Base-by-base conservation (phyloP, 1,284 basidiomycete species). In the Naganishia sp. region DNA sequence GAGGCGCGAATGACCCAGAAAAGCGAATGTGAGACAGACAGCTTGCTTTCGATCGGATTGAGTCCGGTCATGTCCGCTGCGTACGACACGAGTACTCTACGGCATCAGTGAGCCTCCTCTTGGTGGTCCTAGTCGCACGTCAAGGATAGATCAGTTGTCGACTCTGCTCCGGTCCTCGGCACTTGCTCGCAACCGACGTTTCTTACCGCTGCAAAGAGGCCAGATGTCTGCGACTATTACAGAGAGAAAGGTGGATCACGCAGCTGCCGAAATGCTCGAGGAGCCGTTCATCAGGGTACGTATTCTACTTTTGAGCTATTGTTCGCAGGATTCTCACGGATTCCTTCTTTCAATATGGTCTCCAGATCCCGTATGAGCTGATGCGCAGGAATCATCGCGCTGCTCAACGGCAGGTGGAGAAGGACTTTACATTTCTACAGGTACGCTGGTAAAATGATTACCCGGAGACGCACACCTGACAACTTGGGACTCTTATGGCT, bases 371-470 rank as follows among this genome's bases (percentile, higher is more conserved):
- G 1, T 80, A 76, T 55, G 79, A 81, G 71, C 74, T 81, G 1
- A 73, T 80, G 28, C 68, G 78, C n/a, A 67, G 79, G 35, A 74
- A 74, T 6, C 79, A 80, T 63, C 71, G 78, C 5, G 71, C 76
- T 6, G 78, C 80, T 2, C 80, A 81, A 66, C 68, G 80, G 35
- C 75, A 77, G 60, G 79, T 81, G 23, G 80, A 81, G 71, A 79
- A 76, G 69, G 80, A 81, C 66, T 81, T 80, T 64, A 72, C 55
- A n/a, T 72, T 66, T 50, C 69, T 77, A 2, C 72, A 75, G 39
- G 76, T 76, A 50, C 51, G 72, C 56, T 13, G 13, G 7, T 13
- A 39, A 39, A 13, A 39, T 39, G 35, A 6, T n/a, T 55, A 54
- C 28, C 55, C 18, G 11, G 5, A 28, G 1, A 11, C 49, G 64